Percentiles rank a stretch among this genome's conserved stretches.
Conservation (phyloP, 2,329 filamentous ascomycete genomes). For the Beauveria rudraprayagi region DNA sequence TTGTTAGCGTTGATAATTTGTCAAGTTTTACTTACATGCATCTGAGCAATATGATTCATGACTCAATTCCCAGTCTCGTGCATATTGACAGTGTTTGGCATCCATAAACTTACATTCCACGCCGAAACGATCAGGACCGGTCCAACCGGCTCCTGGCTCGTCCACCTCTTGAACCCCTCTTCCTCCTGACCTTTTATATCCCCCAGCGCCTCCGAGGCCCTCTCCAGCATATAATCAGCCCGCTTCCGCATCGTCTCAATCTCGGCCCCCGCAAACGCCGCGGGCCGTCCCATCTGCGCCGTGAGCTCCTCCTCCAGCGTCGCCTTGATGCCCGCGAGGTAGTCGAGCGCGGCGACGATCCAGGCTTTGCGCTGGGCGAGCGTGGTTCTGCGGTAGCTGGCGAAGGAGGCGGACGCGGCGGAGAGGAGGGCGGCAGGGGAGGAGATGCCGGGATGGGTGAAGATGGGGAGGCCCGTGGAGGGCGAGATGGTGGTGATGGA, state of each 20-base stretch:
- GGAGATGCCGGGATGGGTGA: slow-evolving; percentile 53
- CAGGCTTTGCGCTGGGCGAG: slow-evolving; percentile 71
- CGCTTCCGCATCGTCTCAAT: slow-evolving; percentile 77
- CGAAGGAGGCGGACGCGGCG: slow-evolving; percentile 64
- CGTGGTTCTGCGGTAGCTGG: slow-evolving; percentile 65
- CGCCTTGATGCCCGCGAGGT: slow-evolving; percentile 65
- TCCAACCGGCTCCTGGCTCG: slow-evolving; percentile 80
- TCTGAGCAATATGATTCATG: no score
- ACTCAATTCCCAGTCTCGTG: no score
- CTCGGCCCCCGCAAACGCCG: slow-evolving; percentile 77
- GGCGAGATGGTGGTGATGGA: slow-evolving; percentile 53
- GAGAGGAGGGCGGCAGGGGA: slow-evolving; percentile 42
- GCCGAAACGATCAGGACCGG: slow-evolving; percentile 86
- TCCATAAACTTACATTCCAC: slow-evolving; percentile 68
- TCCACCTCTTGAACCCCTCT: slow-evolving; percentile 81
- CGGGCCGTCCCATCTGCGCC: slow-evolving; percentile 90
- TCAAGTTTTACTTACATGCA: no score
- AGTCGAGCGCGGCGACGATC: slow-evolving; percentile 67
- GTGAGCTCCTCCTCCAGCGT: slow-evolving; percentile 77
- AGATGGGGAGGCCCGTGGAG: slow-evolving; percentile 56
- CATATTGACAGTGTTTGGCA: not conserved
- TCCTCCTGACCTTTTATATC: slow-evolving; percentile 78
- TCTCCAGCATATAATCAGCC: slow-evolving; percentile 76
- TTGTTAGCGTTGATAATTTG: slow-evolving; percentile 10
- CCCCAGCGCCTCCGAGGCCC: slow-evolving; percentile 68